Evolutionary conservation across 768 basidiomycete species (phyloP).

Genomic region (Kwoniella heveanensis): DNA sequence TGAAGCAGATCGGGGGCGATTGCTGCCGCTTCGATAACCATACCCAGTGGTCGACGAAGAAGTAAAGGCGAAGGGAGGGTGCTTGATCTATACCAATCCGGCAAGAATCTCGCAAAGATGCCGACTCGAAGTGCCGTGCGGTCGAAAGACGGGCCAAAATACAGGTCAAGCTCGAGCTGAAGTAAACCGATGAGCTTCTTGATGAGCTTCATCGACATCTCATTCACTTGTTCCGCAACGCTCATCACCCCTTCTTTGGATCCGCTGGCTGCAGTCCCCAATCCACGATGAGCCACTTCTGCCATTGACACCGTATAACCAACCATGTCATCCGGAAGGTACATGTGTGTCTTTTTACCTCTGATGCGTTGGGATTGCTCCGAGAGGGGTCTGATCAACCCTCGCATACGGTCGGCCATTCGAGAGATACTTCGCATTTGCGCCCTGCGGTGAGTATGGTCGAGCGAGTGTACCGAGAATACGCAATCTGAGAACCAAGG

Average conservation of each 20-base stretch:
- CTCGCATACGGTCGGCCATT: slow-evolving; percentile 86
- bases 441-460: slow-evolving; percentile 31
- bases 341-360: slow-evolving; percentile 77
- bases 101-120: slow-evolving; percentile 83
- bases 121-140: slow-evolving; percentile 48
- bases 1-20: slow-evolving; percentile 86
- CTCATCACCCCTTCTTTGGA: slow-evolving; percentile 57
- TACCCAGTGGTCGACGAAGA: slow-evolving; percentile 83
- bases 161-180: slow-evolving; percentile 48
- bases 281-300: slow-evolving; percentile 78
- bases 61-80: slow-evolving; percentile 83
- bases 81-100: slow-evolving; percentile 87
- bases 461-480: slow-evolving; percentile 29
- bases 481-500: slow-evolving; percentile 53
- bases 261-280: slow-evolving; percentile 25
- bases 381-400: slow-evolving; percentile 74
- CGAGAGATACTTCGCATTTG: slow-evolving; percentile 65
- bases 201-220: slow-evolving; percentile 74
- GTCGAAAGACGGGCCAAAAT: slow-evolving; percentile 44
- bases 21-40: slow-evolving; percentile 85
- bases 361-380: slow-evolving; percentile 81
- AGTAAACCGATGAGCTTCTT: slow-evolving; percentile 74
- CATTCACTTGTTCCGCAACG: slow-evolving; percentile 76
- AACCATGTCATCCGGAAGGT: slow-evolving; percentile 86
- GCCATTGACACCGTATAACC: slow-evolving; percentile 82